A percentile compares a stretch with the other conserved stretches of the same genome.
phyloP scores from a whole-genome alignment of 371 early-diverging fungal species.

The Zychaea mexicana region DNA sequence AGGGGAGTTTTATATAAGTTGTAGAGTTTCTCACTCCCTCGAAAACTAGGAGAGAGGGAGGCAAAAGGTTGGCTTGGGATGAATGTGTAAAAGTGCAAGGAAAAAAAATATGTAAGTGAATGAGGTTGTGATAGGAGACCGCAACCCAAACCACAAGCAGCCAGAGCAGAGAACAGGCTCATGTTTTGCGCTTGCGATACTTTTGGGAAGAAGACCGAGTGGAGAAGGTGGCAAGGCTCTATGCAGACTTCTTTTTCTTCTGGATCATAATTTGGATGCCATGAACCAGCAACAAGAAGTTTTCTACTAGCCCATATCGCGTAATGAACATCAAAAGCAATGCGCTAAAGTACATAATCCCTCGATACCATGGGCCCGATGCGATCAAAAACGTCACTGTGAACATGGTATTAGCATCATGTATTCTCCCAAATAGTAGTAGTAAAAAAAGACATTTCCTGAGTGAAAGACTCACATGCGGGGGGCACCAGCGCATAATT shows the following conservation, averaged over 20 bases:
- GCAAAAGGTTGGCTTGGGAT: background rate
- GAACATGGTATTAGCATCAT: too few species aligned
- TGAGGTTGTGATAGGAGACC: background rate
- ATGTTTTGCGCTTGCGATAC: background rate
- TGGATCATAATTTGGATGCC: constrained; percentile 8
- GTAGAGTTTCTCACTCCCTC: background rate
- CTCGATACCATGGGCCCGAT: constrained; percentile 39
- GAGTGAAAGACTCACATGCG: constrained; percentile 46
- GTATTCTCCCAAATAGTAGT: too few species aligned
- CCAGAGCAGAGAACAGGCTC: constrained; percentile 2
- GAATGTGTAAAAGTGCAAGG: too few species aligned
- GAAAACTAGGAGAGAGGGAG: background rate
- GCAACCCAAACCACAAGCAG: background rate
- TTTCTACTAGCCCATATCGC: constrained; percentile 23
- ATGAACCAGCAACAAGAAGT: constrained; percentile 5
- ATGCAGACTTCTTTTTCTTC: constrained; percentile 4
- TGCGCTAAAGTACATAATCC: constrained; percentile 31
- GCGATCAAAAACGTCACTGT: constrained; percentile 34
- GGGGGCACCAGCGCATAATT: constrained; percentile 61
- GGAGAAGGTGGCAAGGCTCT: constrained; percentile 12
- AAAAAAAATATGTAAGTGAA: background rate
- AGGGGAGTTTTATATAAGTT: background rate
- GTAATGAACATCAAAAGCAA: constrained; percentile 31
- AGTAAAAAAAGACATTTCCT: too few species aligned
- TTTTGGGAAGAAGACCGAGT: constrained; percentile 18